These are phyloP conservation scores for Aspergillus asperescens DNA, from an alignment of 495 filamentous ascomycete species.

Conservation along the genomic window DNA sequence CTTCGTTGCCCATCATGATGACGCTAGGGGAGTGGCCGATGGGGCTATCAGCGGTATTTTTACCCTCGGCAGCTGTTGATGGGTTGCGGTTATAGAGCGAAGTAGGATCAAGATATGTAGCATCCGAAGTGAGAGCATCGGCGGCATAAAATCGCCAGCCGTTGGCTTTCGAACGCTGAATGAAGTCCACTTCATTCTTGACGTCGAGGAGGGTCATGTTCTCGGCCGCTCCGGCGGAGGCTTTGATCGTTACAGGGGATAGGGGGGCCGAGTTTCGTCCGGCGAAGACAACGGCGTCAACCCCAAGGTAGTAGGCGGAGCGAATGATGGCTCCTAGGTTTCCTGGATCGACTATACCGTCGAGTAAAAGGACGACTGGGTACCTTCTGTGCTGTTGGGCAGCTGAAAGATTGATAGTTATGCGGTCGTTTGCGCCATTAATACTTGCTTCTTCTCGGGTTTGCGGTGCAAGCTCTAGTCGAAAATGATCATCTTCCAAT, in stretches of 20 bases:
- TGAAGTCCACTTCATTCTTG: constrained; percentile 58
- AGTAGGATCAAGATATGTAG: constrained; percentile 21
- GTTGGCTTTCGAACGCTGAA: constrained; percentile 56
- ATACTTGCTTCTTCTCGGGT: constrained; percentile 64
- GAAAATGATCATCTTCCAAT: constrained; percentile 42
- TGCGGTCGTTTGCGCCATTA: constrained; percentile 53
- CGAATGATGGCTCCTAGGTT: constrained; percentile 89
- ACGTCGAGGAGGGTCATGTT: constrained; percentile 65
- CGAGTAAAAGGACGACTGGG: constrained; percentile 74
- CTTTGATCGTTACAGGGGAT: constrained; percentile 72
- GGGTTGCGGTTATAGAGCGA: neutral
- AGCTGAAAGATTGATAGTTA: constrained; percentile 30
- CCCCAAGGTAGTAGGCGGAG: constrained; percentile 78
- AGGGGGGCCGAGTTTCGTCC: constrained; percentile 63
- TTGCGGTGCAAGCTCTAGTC: constrained; percentile 60
- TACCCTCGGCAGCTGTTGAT: neutral
- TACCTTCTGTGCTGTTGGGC: constrained; percentile 41
- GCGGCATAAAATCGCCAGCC: constrained; percentile 87
- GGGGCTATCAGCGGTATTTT: neutral
- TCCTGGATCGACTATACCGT: constrained; percentile 81
- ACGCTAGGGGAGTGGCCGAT: constrained; percentile 60
- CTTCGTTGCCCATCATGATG: constrained; percentile 79
- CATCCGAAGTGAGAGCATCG: constrained; percentile 47
- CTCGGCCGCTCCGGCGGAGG: constrained; percentile 82
- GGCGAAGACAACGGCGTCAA: constrained; percentile 67